Base-by-base conservation (phyloP, 352 stramenopile genomes). In the Nothophytophthora sp. region DNA sequence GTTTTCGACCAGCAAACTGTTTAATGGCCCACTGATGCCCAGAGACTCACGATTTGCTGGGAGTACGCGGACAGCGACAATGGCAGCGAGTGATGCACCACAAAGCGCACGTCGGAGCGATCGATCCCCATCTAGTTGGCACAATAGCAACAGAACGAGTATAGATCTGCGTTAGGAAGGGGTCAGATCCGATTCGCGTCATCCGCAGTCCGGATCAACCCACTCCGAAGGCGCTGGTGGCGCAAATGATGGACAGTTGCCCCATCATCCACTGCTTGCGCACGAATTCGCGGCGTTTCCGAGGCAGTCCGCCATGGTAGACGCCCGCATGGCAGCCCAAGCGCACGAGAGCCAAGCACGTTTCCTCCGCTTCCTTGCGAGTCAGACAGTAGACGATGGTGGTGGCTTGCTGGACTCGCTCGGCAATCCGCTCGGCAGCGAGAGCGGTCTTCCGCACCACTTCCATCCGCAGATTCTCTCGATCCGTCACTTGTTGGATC, bases 61-160 rank as follows among this genome's bases (percentile, higher is more conserved):
- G 70, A 78, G 51, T 94, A 94, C 1, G 77, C 71, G 2, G 74
- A 65, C 4, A 92, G 50, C 0, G 81, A 88, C 22, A 90, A 40
- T 22, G 83, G 81, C 1, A 92, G 56, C 5, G 81, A 87, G 50
- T 86, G 63, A 27, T 94, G 83, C 5, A 90, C 72, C 15, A 94
- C 76, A 38, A 85, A 86, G 28, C 81, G 79, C 11, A 93, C 83
- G 44, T 93, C 81, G 2, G 78, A 36, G 3, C 77, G 74, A 47
- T 92, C 83, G 24, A 93, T 91, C 5, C 83, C 83, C 81, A 93
- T 90, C 83, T 93, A n/a, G n/a, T n/a, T n/a, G n/a, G n/a, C n/a
- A n/a, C n/a, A n/a, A n/a, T n/a, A n/a, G n/a, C n/a, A n/a, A n/a
- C n/a, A n/a, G n/a, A n/a, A n/a, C n/a, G n/a, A n/a, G n/a, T n/a